Base-by-base conservation (phyloP, 345 rosid genomes). In the Acer saccharum region DNA sequence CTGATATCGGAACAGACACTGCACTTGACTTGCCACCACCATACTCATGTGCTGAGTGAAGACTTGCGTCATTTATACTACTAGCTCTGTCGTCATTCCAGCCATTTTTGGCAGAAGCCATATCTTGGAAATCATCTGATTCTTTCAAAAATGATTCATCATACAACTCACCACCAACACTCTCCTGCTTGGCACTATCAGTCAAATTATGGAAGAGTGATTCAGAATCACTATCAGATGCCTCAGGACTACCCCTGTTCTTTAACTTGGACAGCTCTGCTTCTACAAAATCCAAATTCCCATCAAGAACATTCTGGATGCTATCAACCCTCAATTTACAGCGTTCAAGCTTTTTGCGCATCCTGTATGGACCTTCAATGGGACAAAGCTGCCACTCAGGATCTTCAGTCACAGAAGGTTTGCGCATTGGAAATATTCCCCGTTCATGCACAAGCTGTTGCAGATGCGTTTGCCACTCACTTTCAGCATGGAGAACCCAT, bases 401-500 rank as follows among this genome's bases (percentile, higher is more conserved):
- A 84, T 94, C 93, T 80, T 86, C 93, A 78, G 79, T 76, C 50
- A 71, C 79, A 79, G 84, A 79, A 76, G 92, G 80, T 82, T 85
- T 92, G 65, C 83, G 88, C 91, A 94, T 83, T 44, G 99, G 98
- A 75, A 97, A 90, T 84, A 94, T 89, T 69, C 99, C 99, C 20
- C 99, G 90, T 83, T 97, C 98, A 75, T 97, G 99, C 64, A 97
- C 92, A 85, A 97, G 94, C 84, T 97, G 98, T 83, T 91, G 98
- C 72, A 97, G 94, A 84, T 91, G 97, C 27, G 89, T 94, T 82
- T 97, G 95, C 99, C 99, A 97, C 88, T 91, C 97, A 50, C 99
- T 97, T 86, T 97, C 99, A 74, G 99, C 99, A 85, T 97, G 98
- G 63, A 97, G 97, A 84, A 97, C 91, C 99, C 99, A 97, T 68